Base-by-base conservation (phyloP, 176 grass and related monocot species). In the Triticum aestivum region DNA sequence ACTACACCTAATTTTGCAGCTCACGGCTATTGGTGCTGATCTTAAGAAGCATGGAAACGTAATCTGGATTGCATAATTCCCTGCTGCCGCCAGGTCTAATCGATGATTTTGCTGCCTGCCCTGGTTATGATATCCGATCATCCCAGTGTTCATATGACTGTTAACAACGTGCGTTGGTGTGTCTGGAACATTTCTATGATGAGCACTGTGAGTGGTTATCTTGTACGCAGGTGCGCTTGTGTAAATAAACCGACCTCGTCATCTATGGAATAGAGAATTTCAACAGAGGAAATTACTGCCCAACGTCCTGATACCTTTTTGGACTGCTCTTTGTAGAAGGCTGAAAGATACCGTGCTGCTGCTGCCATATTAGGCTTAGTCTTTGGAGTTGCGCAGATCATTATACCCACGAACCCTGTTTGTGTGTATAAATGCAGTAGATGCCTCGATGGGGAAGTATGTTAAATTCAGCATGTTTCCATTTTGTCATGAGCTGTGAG, bases 1-100 rank as follows among this genome's bases (percentile, higher is more conserved):
- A 76, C 17, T 61, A 21, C 14, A 69, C 78, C 76, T 85, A 12
- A 11, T 84, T 38, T 85, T 91, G 86, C 89, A 88, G 85, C 77
- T 91, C 77, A 80, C 81, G 52, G 37, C 30, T 81, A 86, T 45
- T 38, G 82, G n/a, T 84, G 79, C 63, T 77, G 34, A 79, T 80
- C 47, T 75, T 70, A n/a, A 17, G 69, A 63, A 69, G 39, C 77
- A 62, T 23, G 75, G 56, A 37, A 63, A 42, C 24, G 69, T 42
- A 66, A 27, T 54, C 77, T 80, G 17, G 29, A 62, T 58, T 75
- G 29, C 33, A 70, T 67, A 82, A 65, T 30, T 32, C 17, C 69
- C 62, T 37, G 42, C 30, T 56, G 30, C 30, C 32, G 18, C 30
- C 49, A 4, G 42, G 20, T 81, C 76, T 69, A 80, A 62, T 61